Conservation (phyloP, 2,329 filamentous ascomycete genomes). For the Pyrenophora graminea region DNA sequence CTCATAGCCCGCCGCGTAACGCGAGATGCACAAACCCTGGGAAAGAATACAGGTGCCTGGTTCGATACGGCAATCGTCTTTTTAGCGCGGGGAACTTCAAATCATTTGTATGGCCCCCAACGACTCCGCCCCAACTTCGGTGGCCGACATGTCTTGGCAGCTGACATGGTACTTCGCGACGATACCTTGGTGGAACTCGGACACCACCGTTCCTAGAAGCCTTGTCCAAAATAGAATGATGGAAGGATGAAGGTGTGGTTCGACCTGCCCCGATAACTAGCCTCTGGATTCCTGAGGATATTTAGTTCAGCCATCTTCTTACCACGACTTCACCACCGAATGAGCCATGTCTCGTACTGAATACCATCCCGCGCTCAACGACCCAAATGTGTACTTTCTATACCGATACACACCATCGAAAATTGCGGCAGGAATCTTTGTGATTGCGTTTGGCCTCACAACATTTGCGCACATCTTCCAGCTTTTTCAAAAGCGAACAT, state of each 20-base stretch:
- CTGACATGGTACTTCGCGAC: not conserved
- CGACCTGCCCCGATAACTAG: not conserved
- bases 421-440: constrained; percentile 53
- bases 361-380: constrained; percentile 19
- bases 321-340: not conserved
- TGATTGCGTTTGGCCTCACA: constrained; percentile 50
- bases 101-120: not conserved
- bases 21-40: no score
- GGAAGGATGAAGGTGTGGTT: not conserved
- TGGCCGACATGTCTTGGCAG: not conserved
- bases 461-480: constrained; percentile 50
- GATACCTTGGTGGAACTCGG: not conserved
- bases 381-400: constrained; percentile 17
- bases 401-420: constrained; percentile 51
- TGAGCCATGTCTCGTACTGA: constrained; percentile 1
- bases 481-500: constrained; percentile 50
- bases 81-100: not conserved
- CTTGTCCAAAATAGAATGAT: no score
- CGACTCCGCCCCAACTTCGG: not conserved
- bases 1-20: no score
- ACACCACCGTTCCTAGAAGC: no score
- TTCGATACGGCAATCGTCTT: not conserved
- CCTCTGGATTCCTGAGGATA: not conserved
- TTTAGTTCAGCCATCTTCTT: not conserved
- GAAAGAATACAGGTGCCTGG: no score